Evolutionary conservation across 2,329 filamentous ascomycete genomes (phyloP), one percentile per base, ranked within the genome.

Genomic region (Nakataea oryzae): DNA sequence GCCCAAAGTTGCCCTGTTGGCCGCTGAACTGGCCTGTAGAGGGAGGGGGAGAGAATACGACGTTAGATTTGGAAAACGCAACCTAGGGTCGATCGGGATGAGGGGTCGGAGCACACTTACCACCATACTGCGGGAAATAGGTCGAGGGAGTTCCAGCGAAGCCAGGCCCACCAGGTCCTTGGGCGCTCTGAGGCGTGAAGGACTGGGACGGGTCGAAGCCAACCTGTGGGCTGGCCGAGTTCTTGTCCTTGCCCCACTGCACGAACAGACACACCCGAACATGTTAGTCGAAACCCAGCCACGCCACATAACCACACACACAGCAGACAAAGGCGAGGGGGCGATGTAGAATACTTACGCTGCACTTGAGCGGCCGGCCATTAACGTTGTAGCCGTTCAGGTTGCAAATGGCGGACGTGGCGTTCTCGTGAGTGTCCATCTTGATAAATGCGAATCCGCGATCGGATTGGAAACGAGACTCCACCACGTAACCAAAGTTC

Each of bases 211-310:
- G 93, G 69, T 91, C 90, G 70, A 96, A 96, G 69, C 88, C 89
- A 68, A 88, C 89, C 65, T 77, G 74, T 68, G 87, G 84, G 69
- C 86, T 92, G 30, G 95, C 91, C 61, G 93, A 24, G 54, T 57
- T 92, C 78, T 96, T 96, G 77, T 99, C 95, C 79, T 99, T 99
- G 74, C 95, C 95, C 95, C 95, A 99, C 93, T 97, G 72, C 9
- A 59, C 3, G 13, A 12, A 28, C 54, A 21, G 2, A 34, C 54
- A 17, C 24, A 69, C 67, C n/a, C n/a, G n/a, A n/a, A 65, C 67
- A 67, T 64, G 70, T 78, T 70, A 78, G 70, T 54, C n/a, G 27
- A 56, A 14, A 8, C 24, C n/a, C 4, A n/a, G 21, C 9, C 61
- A 27, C 28, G 28, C n/a, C 34, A 30, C 34, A 34, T n/a, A 13